phyloP scores from a whole-genome alignment of 2,329 filamentous ascomycete species.

The Talaromyces albobiverticillius region DNA sequence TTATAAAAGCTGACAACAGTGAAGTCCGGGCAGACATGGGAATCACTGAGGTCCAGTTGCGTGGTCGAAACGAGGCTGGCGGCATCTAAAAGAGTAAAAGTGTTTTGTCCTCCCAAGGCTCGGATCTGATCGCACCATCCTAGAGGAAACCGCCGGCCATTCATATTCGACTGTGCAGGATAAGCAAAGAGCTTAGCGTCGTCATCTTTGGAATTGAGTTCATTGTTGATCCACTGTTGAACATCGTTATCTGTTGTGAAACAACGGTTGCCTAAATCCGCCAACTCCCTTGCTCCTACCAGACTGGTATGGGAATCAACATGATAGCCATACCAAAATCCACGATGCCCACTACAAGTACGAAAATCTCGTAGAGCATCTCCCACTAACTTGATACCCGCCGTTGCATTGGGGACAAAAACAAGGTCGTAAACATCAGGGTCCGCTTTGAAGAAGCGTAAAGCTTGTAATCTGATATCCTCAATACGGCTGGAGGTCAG shows the following conservation, averaged over 20 bases:
- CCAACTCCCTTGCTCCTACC: slow-evolving; percentile 74
- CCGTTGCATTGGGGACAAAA: slow-evolving; percentile 90
- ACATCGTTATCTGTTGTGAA: slow-evolving; percentile 63
- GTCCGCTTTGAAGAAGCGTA: slow-evolving; percentile 77
- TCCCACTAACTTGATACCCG: slow-evolving; percentile 79
- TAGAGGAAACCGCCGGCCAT: slow-evolving; percentile 71
- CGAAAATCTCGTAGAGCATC: slow-evolving; percentile 67
- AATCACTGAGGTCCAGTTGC: slow-evolving; percentile 66
- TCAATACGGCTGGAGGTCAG: slow-evolving; percentile 72
- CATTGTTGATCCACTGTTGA: slow-evolving; percentile 59
- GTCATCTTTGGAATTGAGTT: slow-evolving; percentile 13
- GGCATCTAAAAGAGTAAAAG: slow-evolving; percentile 76
- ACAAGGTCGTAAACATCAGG: slow-evolving; percentile 80
- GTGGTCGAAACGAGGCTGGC: slow-evolving; percentile 77
- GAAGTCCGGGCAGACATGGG: slow-evolving; percentile 71
- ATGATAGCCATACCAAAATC: slow-evolving; percentile 83
- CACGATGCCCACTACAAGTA: slow-evolving; percentile 29
- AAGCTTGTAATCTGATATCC: slow-evolving; percentile 65
- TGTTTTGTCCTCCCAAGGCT: slow-evolving; percentile 22
- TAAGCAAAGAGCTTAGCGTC: slow-evolving; percentile 65
- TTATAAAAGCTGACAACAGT: slow-evolving; percentile 89
- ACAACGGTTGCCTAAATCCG: slow-evolving; percentile 59
- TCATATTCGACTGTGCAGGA: slow-evolving; percentile 91
- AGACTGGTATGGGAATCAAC: slow-evolving; percentile 82
- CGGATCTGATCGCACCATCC: slow-evolving; percentile 61